Conservation (phyloP, 2,329 filamentous ascomycete species). For the Periconia macrospinosa region DNA sequence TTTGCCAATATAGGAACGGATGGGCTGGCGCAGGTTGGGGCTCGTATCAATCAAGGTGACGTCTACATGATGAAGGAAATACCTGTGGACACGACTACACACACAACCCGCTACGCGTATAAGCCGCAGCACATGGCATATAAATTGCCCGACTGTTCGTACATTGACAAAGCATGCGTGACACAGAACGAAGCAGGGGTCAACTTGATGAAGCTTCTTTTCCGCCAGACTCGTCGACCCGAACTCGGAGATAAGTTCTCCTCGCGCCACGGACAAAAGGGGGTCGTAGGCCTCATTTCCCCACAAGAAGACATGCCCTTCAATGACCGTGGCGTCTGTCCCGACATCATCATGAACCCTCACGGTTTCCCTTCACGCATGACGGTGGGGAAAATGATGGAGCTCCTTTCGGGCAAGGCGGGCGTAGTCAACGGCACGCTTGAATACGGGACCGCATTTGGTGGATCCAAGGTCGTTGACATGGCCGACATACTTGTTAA, state of each 20-base stretch:
- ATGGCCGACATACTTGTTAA: constrained; percentile 85
- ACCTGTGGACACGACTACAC: constrained; percentile 75
- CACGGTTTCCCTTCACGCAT: constrained; percentile 99
- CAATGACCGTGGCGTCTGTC: constrained; percentile 84
- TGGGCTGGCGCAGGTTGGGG: constrained; percentile 84
- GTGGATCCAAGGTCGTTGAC: constrained; percentile 79
- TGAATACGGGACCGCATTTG: constrained; percentile 89
- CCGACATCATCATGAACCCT: constrained; percentile 99
- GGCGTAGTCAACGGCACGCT: constrained; percentile 82
- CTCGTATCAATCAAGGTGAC: constrained; percentile 75
- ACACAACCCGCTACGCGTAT: constrained; percentile 66
- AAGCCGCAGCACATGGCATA: constrained; percentile 73
- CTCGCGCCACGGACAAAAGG: constrained; percentile 96
- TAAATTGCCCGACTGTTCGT: constrained; percentile 79
- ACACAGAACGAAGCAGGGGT: constrained; percentile 84
- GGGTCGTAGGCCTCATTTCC: constrained; percentile 94
- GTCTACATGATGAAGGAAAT: constrained; percentile 89
- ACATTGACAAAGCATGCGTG: constrained; percentile 96
- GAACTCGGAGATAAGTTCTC: constrained; percentile 99
- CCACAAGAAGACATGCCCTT: constrained; percentile 98
- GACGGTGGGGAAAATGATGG: constrained; percentile 97
- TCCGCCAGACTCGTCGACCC: constrained; percentile 90
- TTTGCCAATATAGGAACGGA: constrained; percentile 79
- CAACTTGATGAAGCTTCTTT: constrained; percentile 89
- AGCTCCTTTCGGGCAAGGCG: constrained; percentile 92